Base-by-base conservation (phyloP, 2,329 filamentous ascomycete genomes). In the Colletotrichum ledebouriae region DNA sequence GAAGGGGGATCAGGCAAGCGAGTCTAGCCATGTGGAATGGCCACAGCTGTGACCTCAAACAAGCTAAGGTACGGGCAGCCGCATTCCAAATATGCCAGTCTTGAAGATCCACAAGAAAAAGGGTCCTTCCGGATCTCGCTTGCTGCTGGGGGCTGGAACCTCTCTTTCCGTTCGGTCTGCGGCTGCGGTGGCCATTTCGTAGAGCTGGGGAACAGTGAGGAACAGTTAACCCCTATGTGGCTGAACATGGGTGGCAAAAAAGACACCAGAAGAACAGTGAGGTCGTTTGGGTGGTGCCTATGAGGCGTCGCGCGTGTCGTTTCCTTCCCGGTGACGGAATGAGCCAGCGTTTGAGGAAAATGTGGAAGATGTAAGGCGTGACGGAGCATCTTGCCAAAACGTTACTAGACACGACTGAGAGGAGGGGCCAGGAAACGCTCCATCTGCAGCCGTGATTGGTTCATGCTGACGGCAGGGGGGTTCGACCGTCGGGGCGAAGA, bases 261-360 rank as follows among this genome's bases (percentile, higher is more conserved):
- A n/a, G n/a, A n/a, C n/a, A n/a, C n/a, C n/a, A n/a, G n/a, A n/a
- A n/a, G 25, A 29, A 29, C 6, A 29, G 22, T 22, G 22, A 22
- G 29, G 29, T 29, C 29, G 29, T 29, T 29, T 39, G 37, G 53
- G 60, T 64, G 55, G 62, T 65, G 61, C 65, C 29, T 49, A 66
- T 57, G 66, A 69, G 66, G 66, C 66, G 55, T 57, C 56, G 61
- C 49, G 61, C 55, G 61, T 68, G 49, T 59, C 39, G 42, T 65
- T 66, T 65, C 63, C 55, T 61, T 56, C 59, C 61, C 41, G 60
- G 47, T 69, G 61, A 69, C 66, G 66, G 66, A 65, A 69, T 65
- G 29, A 39, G 29, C 61, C 61, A 66, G 61, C 66, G 61, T 69
- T 69, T 69, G 66, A 60, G 62, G 56, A 50, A 60, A 50, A 50